Evolutionary conservation across 345 rosid genomes (phyloP).

Genomic region (Euphorbia pulcherrima): DNA sequence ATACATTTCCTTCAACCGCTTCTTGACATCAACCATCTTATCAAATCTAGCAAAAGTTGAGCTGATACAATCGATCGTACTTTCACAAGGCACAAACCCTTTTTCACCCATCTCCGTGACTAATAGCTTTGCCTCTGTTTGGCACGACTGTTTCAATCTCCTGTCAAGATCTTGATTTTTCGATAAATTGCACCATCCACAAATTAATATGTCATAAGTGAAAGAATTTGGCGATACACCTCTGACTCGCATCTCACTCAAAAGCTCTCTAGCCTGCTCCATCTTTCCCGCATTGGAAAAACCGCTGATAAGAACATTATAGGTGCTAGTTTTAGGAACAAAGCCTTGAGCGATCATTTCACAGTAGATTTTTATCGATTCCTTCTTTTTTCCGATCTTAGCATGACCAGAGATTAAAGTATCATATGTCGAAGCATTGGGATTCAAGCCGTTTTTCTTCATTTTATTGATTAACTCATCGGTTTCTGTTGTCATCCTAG

Average conservation of each 20-base stretch:
- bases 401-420: conserved; percentile 62
- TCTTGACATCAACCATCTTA: conserved; percentile 51
- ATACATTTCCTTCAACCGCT: conserved; percentile 46
- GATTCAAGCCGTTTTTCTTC: conserved; percentile 54
- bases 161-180: conserved; percentile 47
- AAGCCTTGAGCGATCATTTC: conserved; percentile 74
- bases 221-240: conserved; percentile 57
- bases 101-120: conserved; percentile 62
- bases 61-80: conserved; percentile 54
- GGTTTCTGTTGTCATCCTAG: conserved; percentile 46
- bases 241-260: conserved; percentile 70
- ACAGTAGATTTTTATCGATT: conserved; percentile 55
- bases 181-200: conserved; percentile 66
- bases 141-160: conserved; percentile 40
- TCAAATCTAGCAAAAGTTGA: conserved; percentile 61
- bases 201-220: conserved; percentile 64
- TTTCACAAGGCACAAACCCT: conserved; percentile 57
- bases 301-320: conserved; percentile 61
- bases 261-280: conserved; percentile 70
- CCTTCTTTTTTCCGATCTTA: conserved; percentile 65
- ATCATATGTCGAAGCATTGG: conserved; percentile 61
- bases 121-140: conserved; percentile 55
- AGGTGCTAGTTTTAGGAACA: conserved; percentile 70
- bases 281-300: conserved; percentile 66
- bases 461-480: conserved; percentile 50